These are phyloP conservation scores for Aspergillus conjunctus DNA, from an alignment of 495 filamentous ascomycete species.

Conservation along the genomic window DNA sequence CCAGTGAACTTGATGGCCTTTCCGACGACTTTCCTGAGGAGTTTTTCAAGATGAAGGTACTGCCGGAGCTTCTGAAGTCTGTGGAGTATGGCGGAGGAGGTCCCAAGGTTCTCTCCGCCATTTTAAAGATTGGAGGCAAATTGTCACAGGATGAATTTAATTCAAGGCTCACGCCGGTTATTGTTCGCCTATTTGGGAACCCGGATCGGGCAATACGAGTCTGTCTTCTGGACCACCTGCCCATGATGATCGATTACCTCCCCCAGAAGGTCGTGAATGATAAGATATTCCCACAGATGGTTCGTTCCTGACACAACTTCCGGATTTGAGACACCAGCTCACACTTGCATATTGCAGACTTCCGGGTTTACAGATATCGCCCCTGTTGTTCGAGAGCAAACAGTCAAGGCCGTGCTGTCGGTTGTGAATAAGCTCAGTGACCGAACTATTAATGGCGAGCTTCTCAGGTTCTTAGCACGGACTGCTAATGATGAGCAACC, in stretches of 20 bases:
- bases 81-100: constrained; percentile 97
- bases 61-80: constrained; percentile 94
- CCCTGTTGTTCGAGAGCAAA: constrained; percentile 91
- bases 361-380: constrained; percentile 92
- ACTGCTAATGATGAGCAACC: constrained; percentile 98
- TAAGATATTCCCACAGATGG: constrained; percentile 94
- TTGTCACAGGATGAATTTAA: constrained; percentile 90
- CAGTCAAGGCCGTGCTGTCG: constrained; percentile 85
- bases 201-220: constrained; percentile 92
- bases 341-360: constrained; percentile 47
- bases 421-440: constrained; percentile 89
- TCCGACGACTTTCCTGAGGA: constrained; percentile 95
- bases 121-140: constrained; percentile 87
- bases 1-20: constrained; percentile 79
- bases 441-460: constrained; percentile 87
- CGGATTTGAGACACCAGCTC: constrained; percentile 19
- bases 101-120: constrained; percentile 82
- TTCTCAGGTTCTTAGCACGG: constrained; percentile 88
- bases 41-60: constrained; percentile 94
- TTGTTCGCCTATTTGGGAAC: constrained; percentile 85
- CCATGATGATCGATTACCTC: constrained; percentile 87
- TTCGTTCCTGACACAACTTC: constrained; percentile 36
- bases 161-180: constrained; percentile 75
- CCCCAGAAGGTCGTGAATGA: constrained; percentile 90
- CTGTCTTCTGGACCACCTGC: constrained; percentile 85